Percentiles rank a stretch among this genome's conserved stretches.
These are phyloP conservation scores for Sporothrix euskadiensis DNA, from an alignment of 2,329 filamentous ascomycete species.

Conservation along the genomic window DNA sequence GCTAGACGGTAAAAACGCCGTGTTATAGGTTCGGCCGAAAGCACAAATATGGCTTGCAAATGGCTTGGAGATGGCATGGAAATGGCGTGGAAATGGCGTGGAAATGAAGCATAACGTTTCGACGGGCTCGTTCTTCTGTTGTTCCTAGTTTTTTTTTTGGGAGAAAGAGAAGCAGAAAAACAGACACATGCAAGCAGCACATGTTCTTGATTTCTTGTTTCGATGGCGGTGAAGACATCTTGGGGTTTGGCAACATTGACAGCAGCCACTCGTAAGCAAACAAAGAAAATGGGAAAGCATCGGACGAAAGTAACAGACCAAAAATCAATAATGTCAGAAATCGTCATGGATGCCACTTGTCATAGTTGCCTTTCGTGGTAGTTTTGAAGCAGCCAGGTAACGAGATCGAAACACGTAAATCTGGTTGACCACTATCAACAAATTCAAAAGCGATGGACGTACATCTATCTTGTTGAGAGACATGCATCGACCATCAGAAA, in stretches of 20 bases:
- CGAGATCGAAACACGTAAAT: constrained; percentile 17
- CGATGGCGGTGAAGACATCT: background rate
- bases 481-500: background rate
- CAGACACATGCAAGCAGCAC: background rate
- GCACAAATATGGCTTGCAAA: background rate
- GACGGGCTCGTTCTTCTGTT: background rate
- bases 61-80: too few species aligned
- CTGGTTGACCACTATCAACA: background rate
- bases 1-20: background rate
- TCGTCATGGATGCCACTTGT: background rate
- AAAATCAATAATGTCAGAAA: too few species aligned
- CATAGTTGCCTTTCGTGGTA: too few species aligned
- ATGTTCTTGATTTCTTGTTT: background rate
- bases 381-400: background rate
- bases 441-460: background rate
- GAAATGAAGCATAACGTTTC: background rate
- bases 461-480: constrained; percentile 3
- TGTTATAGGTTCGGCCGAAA: background rate
- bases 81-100: too few species aligned
- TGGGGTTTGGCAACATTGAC: background rate
- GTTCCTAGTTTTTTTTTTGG: background rate
- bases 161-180: background rate
- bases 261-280: background rate
- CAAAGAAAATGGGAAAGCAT: background rate
- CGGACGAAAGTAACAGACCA: background rate